These are phyloP conservation scores for Cadophora gregata DNA, from an alignment of 2,329 filamentous ascomycete species.

Conservation along the genomic window DNA sequence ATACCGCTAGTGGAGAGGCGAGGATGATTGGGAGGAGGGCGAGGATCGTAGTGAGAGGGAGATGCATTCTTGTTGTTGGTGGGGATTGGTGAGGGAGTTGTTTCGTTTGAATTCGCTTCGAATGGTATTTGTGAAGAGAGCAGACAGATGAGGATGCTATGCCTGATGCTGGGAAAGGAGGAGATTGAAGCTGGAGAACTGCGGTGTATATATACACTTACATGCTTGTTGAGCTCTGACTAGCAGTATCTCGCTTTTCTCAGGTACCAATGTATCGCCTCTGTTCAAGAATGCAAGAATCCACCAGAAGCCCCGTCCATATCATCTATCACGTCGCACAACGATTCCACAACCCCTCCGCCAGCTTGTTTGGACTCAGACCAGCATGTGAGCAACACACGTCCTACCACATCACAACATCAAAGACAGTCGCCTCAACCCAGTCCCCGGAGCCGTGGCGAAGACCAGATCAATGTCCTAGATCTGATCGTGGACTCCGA, in stretches of 20 bases:
- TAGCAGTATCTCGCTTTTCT: no score
- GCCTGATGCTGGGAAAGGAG: neutral
- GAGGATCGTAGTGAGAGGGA: neutral
- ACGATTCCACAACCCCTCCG: neutral
- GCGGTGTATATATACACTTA: neutral
- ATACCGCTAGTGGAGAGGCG: slow-evolving; percentile 3
- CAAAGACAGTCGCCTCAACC: neutral
- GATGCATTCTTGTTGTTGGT: neutral
- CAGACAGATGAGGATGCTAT: neutral
- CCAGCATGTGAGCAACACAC: neutral
- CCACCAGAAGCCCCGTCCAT: neutral
- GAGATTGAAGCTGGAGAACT: neutral
- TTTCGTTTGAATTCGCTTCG: no score
- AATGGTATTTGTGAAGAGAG: neutral
- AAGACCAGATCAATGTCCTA: neutral
- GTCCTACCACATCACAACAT: neutral
- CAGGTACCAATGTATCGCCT: no score
- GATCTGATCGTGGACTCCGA: slow-evolving; percentile 5
- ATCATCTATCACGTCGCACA: neutral
- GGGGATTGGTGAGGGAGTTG: no score
- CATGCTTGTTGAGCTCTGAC: no score
- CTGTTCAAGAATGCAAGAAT: no score
- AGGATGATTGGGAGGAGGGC: neutral
- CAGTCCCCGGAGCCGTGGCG: neutral
- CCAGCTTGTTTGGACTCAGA: neutral